Conservation (phyloP, 169 alveolate genomes). For the Cryptosporidium xiaoi region DNA sequence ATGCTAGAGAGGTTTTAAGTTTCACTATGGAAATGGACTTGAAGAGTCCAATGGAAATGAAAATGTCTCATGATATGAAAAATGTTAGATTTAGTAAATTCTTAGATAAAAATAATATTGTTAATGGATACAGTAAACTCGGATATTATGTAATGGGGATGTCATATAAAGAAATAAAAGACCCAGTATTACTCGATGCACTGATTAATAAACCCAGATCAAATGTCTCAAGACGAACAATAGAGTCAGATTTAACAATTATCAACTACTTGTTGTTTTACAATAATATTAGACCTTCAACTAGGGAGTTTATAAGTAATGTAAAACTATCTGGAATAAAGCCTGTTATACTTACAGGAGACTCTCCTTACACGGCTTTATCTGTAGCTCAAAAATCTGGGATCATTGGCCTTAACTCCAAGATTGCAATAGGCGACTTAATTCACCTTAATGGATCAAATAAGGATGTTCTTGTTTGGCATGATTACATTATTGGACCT, state of each 20-base stretch:
- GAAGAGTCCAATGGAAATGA: not conserved
- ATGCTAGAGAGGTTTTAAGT: slow-evolving; percentile 35
- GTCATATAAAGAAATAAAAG: slow-evolving; percentile 46
- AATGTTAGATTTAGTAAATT: not conserved
- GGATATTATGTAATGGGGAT: slow-evolving; percentile 70
- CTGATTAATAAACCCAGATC: slow-evolving; percentile 46
- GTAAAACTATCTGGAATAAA: slow-evolving; percentile 44
- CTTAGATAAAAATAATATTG: not conserved
- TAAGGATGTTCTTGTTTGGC: slow-evolving; percentile 16
- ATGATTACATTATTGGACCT: slow-evolving; percentile 1
- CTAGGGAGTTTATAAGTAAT: slow-evolving; percentile 6
- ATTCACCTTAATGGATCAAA: not conserved
- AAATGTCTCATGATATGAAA: not conserved
- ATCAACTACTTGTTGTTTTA: slow-evolving; percentile 8
- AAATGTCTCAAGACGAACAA: slow-evolving; percentile 47
- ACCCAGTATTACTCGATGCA: slow-evolving; percentile 39
- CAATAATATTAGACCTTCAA: slow-evolving; percentile 28
- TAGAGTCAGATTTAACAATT: slow-evolving; percentile 23
- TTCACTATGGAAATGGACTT: slow-evolving; percentile 8
- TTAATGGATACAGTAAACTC: slow-evolving; percentile 45
- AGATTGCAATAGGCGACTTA: slow-evolving; percentile 32
- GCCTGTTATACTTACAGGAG: slow-evolving; percentile 66
- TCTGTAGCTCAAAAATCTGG: slow-evolving; percentile 67
- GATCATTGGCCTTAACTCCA: not conserved
- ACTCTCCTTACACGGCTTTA: slow-evolving; percentile 52